phyloP scores from a whole-genome alignment of 1,284 basidiomycete genomes.

The Stygiomarasmius scandens region DNA sequence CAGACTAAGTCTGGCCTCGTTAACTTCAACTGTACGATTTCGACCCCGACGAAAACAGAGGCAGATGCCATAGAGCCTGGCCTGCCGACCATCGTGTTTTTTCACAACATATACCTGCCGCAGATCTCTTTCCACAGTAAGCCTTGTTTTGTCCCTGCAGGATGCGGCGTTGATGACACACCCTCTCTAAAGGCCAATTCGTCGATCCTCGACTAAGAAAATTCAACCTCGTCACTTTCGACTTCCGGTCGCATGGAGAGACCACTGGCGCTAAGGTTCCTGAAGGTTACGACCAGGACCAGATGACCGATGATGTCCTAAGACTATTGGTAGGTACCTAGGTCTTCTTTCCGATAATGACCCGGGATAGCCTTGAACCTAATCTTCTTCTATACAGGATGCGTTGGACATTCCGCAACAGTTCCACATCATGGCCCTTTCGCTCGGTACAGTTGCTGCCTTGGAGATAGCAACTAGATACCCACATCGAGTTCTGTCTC shows the following conservation, averaged over 20 bases:
- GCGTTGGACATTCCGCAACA: constrained; percentile 15
- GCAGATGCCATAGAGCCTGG: constrained; percentile 30
- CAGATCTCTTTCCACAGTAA: constrained; percentile 38
- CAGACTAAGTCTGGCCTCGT: constrained; percentile 31
- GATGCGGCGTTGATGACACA: background rate
- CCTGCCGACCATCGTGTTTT: constrained; percentile 37
- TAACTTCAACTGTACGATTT: constrained; percentile 37
- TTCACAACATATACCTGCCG: constrained; percentile 36
- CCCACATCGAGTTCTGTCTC: constrained; percentile 10
- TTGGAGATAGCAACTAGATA: constrained; percentile 11
- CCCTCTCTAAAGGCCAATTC: constrained; percentile 15
- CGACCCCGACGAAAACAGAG: constrained; percentile 34
- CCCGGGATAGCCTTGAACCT: background rate
- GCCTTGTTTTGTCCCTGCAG: constrained; percentile 10
- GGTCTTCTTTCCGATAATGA: background rate
- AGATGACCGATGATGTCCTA: constrained; percentile 16
- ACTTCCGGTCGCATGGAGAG: constrained; percentile 16
- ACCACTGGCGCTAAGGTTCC: constrained; percentile 14
- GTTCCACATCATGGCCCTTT: constrained; percentile 16
- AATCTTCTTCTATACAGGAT: constrained; percentile 8
- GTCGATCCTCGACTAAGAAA: constrained; percentile 16
- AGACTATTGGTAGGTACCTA: constrained; percentile 16
- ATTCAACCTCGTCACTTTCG: constrained; percentile 21
- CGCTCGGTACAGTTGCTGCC: constrained; percentile 16
- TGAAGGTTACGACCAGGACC: constrained; percentile 10